A percentile compares a stretch with the other conserved stretches of the same genome.
These are phyloP conservation scores for Hansfordia pulvinata DNA, from an alignment of 2,329 filamentous ascomycete genomes.

Conservation along the genomic window DNA sequence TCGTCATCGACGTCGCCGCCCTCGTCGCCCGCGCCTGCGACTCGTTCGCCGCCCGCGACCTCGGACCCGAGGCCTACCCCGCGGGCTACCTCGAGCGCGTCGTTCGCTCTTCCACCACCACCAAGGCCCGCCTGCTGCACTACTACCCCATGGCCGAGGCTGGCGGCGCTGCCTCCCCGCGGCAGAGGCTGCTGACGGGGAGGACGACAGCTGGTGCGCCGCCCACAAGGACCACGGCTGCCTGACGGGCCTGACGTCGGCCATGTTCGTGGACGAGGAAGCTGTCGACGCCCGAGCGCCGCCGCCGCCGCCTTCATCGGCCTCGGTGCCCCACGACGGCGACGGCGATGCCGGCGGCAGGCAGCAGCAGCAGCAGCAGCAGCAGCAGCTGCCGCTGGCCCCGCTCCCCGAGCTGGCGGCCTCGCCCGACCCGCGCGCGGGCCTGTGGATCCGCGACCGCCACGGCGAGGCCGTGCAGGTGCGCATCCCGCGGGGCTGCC, in stretches of 20 bases:
- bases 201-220: conserved; percentile 94
- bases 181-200: conserved; percentile 26
- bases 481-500: conserved; percentile 76
- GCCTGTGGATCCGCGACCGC: conserved; percentile 87
- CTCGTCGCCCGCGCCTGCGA: conserved; percentile 88
- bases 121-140: conserved; percentile 83
- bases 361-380: too few species aligned
- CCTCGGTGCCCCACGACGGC: conserved; percentile 20
- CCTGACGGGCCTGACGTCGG: conserved; percentile 82
- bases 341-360: too few species aligned
- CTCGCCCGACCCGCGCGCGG: conserved; percentile 73
- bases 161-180: conserved; percentile 17
- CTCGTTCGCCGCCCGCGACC: conserved; percentile 66
- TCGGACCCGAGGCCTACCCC: conserved; percentile 64
- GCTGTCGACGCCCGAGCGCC: too few species aligned
- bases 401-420: conserved; percentile 56
- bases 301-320: too few species aligned
- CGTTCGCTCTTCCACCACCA: conserved; percentile 72
- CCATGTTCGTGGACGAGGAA: conserved; percentile 87
- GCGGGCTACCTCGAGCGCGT: conserved; percentile 73
- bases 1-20: conserved; percentile 83
- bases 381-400: conserved; percentile 22
- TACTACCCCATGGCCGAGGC: conserved; percentile 60
- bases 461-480: conserved; percentile 78
- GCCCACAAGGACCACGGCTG: conserved; percentile 87